These are phyloP conservation scores for Fusarium acutatum DNA, from an alignment of 2,329 filamentous ascomycete genomes.

Conservation along the genomic window DNA sequence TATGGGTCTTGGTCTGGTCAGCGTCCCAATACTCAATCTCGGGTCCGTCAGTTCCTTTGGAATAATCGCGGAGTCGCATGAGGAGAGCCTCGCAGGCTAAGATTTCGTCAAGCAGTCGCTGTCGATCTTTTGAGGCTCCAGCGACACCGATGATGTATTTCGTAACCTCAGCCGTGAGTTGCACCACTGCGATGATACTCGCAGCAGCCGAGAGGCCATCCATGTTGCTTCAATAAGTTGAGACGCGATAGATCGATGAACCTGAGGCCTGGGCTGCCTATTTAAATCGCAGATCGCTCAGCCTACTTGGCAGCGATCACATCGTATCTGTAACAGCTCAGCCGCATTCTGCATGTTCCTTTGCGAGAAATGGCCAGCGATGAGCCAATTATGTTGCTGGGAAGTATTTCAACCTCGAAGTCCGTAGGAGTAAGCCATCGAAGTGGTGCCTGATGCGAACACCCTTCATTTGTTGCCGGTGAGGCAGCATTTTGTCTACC, in stretches of 20 bases:
- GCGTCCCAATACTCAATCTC: not conserved
- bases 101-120: conserved; percentile 26
- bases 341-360: not conserved
- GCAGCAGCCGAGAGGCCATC: conserved; percentile 7
- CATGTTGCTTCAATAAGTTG: not conserved
- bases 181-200: conserved; percentile 35
- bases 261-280: not conserved
- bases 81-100: conserved; percentile 24
- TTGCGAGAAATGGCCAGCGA: not conserved
- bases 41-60: not conserved
- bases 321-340: not conserved
- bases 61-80: not conserved
- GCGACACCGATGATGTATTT: conserved; percentile 17
- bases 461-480: not conserved
- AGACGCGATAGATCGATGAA: not conserved
- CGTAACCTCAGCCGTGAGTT: conserved; percentile 27
- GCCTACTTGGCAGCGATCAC: not conserved
- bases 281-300: not conserved
- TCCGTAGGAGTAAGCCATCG: not conserved
- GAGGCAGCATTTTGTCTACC: not conserved
- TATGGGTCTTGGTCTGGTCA: not conserved
- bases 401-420: not conserved
- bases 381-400: not conserved
- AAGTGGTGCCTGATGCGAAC: not conserved
- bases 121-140: conserved; percentile 24